Conservation (phyloP, 495 filamentous ascomycete species). For the Friedmanniomyces endolithicus region DNA sequence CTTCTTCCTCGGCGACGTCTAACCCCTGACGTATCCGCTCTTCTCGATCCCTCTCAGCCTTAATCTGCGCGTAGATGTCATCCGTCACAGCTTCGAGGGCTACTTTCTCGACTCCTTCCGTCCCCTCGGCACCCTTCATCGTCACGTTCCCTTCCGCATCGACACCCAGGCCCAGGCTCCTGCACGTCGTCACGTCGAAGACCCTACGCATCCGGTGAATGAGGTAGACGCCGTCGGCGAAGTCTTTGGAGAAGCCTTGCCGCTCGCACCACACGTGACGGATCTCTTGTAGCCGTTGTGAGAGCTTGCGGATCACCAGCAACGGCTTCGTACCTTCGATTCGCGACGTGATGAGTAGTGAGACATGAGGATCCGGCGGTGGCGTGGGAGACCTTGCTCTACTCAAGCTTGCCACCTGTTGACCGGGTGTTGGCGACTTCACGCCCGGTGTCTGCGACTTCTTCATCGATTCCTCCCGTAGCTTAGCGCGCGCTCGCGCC, state of each 20-base stretch:
- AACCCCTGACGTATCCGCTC: slow-evolving; percentile 17
- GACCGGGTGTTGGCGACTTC: background rate
- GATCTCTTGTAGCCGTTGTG: slow-evolving; percentile 52
- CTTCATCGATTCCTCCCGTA: slow-evolving; percentile 12
- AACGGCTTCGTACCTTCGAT: slow-evolving; percentile 50
- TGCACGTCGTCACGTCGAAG: slow-evolving; percentile 61
- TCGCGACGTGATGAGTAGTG: slow-evolving; percentile 60
- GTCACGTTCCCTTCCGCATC: slow-evolving; percentile 30
- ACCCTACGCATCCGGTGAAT: slow-evolving; percentile 67
- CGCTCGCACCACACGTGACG: slow-evolving; percentile 53
- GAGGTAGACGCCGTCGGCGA: slow-evolving; percentile 48
- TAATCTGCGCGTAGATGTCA: slow-evolving; percentile 29
- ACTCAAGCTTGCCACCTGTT: background rate
- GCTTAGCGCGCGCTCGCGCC: slow-evolving; percentile 18
- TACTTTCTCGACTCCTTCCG: slow-evolving; percentile 24
- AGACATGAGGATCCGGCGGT: slow-evolving; percentile 37
- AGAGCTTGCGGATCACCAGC: slow-evolving; percentile 53
- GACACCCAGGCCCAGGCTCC: slow-evolving; percentile 46
- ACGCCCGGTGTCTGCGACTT: slow-evolving; percentile 11
- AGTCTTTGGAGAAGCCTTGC: slow-evolving; percentile 39
- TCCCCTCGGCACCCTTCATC: slow-evolving; percentile 25
- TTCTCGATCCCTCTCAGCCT: slow-evolving; percentile 30
- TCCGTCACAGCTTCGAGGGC: slow-evolving; percentile 66
- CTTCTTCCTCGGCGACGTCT: slow-evolving; percentile 25
- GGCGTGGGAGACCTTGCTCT: slow-evolving; percentile 5